These are phyloP conservation scores for Lecanicillium sp. DNA, from an alignment of 2,329 filamentous ascomycete genomes.

Conservation along the genomic window DNA sequence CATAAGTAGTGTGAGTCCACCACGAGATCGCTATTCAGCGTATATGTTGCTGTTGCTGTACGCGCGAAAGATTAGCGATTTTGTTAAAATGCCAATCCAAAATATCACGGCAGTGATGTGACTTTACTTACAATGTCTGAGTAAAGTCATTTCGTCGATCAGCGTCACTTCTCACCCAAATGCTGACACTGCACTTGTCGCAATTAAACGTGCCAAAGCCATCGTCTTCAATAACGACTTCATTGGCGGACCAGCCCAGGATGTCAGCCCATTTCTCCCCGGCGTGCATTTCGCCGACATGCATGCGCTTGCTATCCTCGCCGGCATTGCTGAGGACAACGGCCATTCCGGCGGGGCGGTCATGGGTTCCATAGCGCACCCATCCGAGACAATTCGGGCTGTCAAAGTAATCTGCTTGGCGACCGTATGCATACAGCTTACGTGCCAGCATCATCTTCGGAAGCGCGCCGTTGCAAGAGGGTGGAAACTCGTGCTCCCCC, in stretches of 20 bases:
- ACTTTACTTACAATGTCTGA: conserved; percentile 33
- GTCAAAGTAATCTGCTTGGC: conserved; percentile 57
- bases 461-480: conserved; percentile 46
- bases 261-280: conserved; percentile 60
- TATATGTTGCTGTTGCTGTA: conserved; percentile 20
- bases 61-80: conserved; percentile 3
- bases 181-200: conserved; percentile 43
- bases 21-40: conserved; percentile 15
- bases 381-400: conserved; percentile 55
- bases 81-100: neutral
- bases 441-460: conserved; percentile 53
- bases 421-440: conserved; percentile 59
- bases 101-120: neutral
- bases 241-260: conserved; percentile 43
- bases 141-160: conserved; percentile 38
- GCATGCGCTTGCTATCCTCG: conserved; percentile 50
- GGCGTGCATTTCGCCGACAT: conserved; percentile 49
- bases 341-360: conserved; percentile 41
- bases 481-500: conserved; percentile 35
- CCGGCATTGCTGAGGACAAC: conserved; percentile 49
- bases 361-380: conserved; percentile 41
- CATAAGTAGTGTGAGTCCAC: too few relatives aligned
- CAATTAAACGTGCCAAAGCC: conserved; percentile 55
- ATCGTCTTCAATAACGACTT: conserved; percentile 51
- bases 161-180: conserved; percentile 52